Evolutionary conservation across 2,329 filamentous ascomycete genomes (phyloP).

Genomic region (Aschersonia sp.): DNA sequence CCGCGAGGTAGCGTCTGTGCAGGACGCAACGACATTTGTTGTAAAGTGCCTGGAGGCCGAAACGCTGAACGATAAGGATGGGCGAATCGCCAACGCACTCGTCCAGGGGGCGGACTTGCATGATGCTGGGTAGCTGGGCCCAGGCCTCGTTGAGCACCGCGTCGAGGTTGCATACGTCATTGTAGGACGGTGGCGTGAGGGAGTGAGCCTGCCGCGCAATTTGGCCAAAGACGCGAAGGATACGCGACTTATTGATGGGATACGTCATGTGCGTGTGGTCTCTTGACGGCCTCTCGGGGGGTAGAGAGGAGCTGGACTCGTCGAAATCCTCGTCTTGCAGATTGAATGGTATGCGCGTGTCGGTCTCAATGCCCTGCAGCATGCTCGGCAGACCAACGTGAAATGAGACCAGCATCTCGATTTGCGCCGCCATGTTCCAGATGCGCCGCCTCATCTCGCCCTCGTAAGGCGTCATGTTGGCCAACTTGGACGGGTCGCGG

Average conservation of each 20-base stretch:
- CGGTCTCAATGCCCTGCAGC: constrained; percentile 47
- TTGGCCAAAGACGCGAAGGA: constrained; percentile 33
- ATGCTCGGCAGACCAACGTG: constrained; percentile 55
- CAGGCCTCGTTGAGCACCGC: constrained; percentile 28
- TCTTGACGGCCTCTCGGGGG: constrained; percentile 37
- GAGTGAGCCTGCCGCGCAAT: constrained; percentile 36
- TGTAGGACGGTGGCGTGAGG: constrained; percentile 30
- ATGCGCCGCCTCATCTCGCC: constrained; percentile 38
- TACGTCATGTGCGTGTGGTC: constrained; percentile 47
- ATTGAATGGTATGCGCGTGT: constrained; percentile 47
- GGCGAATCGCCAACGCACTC: constrained; percentile 34
- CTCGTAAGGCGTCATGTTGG: constrained; percentile 34
- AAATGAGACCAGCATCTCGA: constrained; percentile 51
- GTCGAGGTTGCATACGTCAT: constrained; percentile 35
- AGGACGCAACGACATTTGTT: constrained; percentile 41
- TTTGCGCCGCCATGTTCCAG: constrained; percentile 40
- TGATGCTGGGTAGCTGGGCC: constrained; percentile 28
- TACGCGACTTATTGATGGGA: constrained; percentile 32
- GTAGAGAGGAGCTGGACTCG: constrained; percentile 37
- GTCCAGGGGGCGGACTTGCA: constrained; percentile 32
- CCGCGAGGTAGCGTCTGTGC: constrained; percentile 37
- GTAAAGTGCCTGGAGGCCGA: constrained; percentile 35
- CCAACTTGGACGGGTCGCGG: constrained; percentile 36
- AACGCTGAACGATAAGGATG: constrained; percentile 33
- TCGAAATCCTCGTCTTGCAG: constrained; percentile 52